phyloP scores from a whole-genome alignment of 2,329 filamentous ascomycete genomes.

The Aspergillus clavatus region DNA sequence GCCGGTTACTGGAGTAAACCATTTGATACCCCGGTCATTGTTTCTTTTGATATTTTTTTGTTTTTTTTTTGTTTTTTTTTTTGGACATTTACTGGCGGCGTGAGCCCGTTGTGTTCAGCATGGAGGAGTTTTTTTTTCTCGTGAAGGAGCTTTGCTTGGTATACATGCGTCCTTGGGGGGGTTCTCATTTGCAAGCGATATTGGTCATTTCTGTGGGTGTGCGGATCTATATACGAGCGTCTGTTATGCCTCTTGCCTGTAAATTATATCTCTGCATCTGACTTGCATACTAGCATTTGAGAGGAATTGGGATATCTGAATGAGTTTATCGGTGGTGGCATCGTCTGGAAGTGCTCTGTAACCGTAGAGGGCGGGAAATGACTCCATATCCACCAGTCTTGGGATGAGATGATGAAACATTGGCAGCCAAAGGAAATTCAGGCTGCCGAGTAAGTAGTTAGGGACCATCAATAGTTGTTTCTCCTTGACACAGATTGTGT shows the following conservation, averaged over 20 bases:
- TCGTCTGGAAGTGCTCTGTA: too few species aligned
- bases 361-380: too few species aligned
- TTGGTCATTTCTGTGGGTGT: not conserved
- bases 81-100: not conserved
- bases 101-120: not conserved
- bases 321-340: too few species aligned
- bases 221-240: not conserved
- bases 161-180: not conserved
- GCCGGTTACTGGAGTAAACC: constrained; percentile 40
- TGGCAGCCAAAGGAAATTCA: not conserved
- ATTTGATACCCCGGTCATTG: constrained; percentile 6
- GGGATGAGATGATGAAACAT: not conserved
- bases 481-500: not conserved
- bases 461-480: too few species aligned
- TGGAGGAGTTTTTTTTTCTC: not conserved
- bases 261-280: not conserved
- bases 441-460: not conserved
- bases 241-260: not conserved
- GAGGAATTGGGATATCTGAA: too few species aligned
- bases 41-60: too few species aligned
- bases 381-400: too few species aligned
- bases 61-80: constrained; percentile 5
- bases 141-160: not conserved
- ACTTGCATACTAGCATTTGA: not conserved
- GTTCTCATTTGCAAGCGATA: not conserved